Evolutionary conservation across 1,139 yeast genomes (phyloP).

Genomic region (Hemisphaericaspora xylofermentans): DNA sequence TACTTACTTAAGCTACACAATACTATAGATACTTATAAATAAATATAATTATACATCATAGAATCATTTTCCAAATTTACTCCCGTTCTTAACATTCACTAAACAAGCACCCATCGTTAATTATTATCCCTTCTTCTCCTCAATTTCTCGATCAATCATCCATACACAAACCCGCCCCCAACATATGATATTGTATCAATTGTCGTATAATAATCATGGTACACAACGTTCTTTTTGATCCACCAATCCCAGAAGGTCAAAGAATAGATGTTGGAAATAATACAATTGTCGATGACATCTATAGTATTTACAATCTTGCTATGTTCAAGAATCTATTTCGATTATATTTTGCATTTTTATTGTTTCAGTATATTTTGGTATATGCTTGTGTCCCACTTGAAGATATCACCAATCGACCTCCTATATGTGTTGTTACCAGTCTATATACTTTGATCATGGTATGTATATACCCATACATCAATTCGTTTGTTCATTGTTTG

Average conservation of each 20-base stretch:
- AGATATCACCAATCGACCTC: conserved; percentile 41
- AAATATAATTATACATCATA: background rate
- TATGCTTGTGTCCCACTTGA: conserved; percentile 46
- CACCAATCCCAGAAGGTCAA: conserved; percentile 19
- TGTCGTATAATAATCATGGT: conserved; percentile 9
- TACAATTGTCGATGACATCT: conserved; percentile 21
- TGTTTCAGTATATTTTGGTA: conserved; percentile 38
- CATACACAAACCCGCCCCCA: too few species aligned
- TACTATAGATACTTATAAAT: background rate
- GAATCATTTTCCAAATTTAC: too few species aligned
- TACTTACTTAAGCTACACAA: too few species aligned
- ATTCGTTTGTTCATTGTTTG: conserved; percentile 1
- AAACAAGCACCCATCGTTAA: background rate
- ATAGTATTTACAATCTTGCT: conserved; percentile 20
- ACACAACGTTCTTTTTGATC: conserved; percentile 22
- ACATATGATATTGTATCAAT: background rate
- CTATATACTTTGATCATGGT: conserved; percentile 31
- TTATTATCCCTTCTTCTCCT: background rate
- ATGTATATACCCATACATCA: conserved; percentile 14
- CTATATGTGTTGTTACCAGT: conserved; percentile 25
- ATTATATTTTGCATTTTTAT: conserved; percentile 29
- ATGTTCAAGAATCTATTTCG: conserved; percentile 21
- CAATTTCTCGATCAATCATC: too few species aligned
- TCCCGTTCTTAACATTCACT: background rate
- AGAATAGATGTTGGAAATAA: conserved; percentile 24